Evolutionary conservation across 345 rosid genomes (phyloP).

Genomic region (Citrus reticulata): DNA sequence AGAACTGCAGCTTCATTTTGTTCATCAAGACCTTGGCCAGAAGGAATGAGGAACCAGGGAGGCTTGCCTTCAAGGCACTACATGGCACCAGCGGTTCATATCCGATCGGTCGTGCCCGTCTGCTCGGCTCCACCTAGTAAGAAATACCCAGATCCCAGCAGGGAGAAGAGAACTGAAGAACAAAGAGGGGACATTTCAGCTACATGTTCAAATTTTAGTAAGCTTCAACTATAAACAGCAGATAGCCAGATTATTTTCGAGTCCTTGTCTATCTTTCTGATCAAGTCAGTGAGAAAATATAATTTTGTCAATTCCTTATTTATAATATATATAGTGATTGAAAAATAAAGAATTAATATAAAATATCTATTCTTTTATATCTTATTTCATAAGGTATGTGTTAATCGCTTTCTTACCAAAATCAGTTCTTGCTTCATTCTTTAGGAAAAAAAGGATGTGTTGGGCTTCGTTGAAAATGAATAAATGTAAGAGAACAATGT

Average conservation of each 20-base stretch:
- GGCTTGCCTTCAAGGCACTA: constrained; percentile 15
- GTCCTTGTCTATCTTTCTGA: neutral
- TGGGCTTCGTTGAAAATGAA: too few relatives aligned
- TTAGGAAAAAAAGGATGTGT: neutral
- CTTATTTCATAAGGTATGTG: neutral
- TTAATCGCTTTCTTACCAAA: neutral
- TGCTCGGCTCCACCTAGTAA: constrained; percentile 37
- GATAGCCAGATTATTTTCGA: neutral
- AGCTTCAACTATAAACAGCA: constrained; percentile 14
- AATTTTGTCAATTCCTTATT: neutral
- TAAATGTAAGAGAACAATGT: too few relatives aligned
- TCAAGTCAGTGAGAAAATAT: neutral
- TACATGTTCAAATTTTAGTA: constrained; percentile 16
- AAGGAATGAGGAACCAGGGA: neutral
- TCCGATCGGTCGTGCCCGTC: constrained; percentile 41
- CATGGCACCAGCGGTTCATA: constrained; percentile 43
- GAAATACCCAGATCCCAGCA: constrained; percentile 18
- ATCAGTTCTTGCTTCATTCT: neutral
- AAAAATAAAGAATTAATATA: neutral
- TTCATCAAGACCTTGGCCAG: constrained; percentile 16
- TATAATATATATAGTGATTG: neutral
- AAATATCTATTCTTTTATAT: neutral
- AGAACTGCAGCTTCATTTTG: constrained; percentile 7
- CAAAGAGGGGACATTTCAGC: constrained; percentile 2
- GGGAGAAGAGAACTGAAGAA: constrained; percentile 6